phyloP scores from a whole-genome alignment of 164 flowering plant species.

The Nymphaea colorata region DNA sequence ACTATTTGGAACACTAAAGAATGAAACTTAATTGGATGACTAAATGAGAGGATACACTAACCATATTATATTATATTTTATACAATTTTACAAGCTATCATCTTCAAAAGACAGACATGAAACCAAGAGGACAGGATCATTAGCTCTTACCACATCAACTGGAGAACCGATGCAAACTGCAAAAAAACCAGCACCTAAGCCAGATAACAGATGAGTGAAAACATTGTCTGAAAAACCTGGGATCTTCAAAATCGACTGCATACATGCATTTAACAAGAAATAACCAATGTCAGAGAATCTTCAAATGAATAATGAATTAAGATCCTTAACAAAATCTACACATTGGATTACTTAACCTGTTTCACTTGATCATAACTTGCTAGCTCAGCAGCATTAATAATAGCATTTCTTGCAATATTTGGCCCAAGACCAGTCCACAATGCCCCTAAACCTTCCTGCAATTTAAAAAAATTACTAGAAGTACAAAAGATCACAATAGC shows the following conservation, averaged over 20 bases:
- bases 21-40: too few species aligned
- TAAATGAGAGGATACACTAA: too few species aligned
- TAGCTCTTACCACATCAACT: conserved; percentile 70
- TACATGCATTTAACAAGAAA: conserved; percentile 8
- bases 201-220: conserved; percentile 84
- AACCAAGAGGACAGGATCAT: too few species aligned
- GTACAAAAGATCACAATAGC: not conserved
- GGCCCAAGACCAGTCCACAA: conserved; percentile 99
- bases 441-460: conserved; percentile 77
- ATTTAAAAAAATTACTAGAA: conserved; percentile 8
- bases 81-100: too few species aligned
- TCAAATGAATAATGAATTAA: not conserved
- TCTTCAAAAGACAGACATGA: too few species aligned
- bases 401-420: conserved; percentile 82
- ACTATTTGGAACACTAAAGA: too few species aligned
- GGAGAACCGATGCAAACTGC: conserved; percentile 99
- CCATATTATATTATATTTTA: too few species aligned
- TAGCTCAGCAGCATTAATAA: conserved; percentile 92
- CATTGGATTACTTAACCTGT: conserved; percentile 33
- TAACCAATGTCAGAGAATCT: conserved; percentile 3
- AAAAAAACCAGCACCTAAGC: conserved; percentile 94
- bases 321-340: not conserved
- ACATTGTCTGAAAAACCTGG: conserved; percentile 86
- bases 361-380: conserved; percentile 98
- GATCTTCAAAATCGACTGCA: conserved; percentile 82